Conservation (phyloP, 2,329 filamentous ascomycete genomes). For the Monosporascus sp. region DNA sequence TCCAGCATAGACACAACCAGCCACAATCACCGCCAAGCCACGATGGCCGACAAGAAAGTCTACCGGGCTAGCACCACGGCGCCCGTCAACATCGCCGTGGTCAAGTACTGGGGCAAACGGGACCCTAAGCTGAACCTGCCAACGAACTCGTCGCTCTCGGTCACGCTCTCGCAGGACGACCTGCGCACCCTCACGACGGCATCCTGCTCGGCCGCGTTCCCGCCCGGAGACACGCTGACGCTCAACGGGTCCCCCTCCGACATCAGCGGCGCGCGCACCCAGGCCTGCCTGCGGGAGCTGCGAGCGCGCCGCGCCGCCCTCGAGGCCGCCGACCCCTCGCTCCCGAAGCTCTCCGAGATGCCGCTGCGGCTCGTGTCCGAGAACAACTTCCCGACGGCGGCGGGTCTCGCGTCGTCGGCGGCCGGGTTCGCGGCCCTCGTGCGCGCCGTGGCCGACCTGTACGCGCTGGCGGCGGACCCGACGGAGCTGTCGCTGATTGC, state of each 20-base stretch:
- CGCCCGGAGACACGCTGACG: conserved; percentile 62
- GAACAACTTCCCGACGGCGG: conserved; percentile 99
- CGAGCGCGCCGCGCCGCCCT: conserved; percentile 70
- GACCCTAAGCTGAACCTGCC: conserved; percentile 91
- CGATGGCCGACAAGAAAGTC: conserved; percentile 44
- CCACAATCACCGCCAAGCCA: conserved; percentile 32
- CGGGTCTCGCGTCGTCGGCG: conserved; percentile 72
- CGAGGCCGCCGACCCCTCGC: conserved; percentile 63
- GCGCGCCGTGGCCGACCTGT: conserved; percentile 85
- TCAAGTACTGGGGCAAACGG: conserved; percentile 99
- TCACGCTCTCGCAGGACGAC: conserved; percentile 90
- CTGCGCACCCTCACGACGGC: conserved; percentile 95
- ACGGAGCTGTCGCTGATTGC: conserved; percentile 84
- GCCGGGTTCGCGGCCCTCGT: conserved; percentile 68
- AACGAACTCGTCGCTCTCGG: conserved; percentile 95
- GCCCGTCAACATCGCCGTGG: conserved; percentile 95
- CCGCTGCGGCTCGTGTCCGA: conserved; percentile 84
- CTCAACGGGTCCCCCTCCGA: conserved; percentile 82
- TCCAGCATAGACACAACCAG: neutral
- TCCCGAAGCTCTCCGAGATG: conserved; percentile 75
- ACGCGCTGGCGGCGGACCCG: conserved; percentile 74
- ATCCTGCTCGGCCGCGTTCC: conserved; percentile 73
- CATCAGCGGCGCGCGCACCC: conserved; percentile 81
- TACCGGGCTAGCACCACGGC: conserved; percentile 94
- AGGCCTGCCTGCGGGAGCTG: conserved; percentile 87